Conservation (phyloP, 2,329 filamentous ascomycete species). For the Phoma sp. region DNA sequence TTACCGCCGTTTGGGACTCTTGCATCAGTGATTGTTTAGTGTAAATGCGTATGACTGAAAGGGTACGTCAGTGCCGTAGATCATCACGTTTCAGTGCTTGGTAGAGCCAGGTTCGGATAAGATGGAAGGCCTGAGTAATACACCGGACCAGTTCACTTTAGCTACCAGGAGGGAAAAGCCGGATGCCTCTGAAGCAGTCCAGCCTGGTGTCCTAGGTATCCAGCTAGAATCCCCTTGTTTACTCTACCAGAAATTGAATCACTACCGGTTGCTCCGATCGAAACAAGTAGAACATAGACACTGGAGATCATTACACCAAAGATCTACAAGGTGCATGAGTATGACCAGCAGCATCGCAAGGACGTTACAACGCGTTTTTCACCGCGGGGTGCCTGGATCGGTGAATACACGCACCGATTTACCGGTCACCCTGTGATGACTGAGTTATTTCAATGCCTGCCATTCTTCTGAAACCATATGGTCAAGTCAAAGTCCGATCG, state of each 20-base stretch:
- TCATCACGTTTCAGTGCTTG: not conserved
- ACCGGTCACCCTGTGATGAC: slow-evolving; percentile 13
- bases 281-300: not conserved
- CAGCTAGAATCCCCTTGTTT: not conserved
- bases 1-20: not conserved
- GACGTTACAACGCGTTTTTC: not conserved
- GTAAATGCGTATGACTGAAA: not conserved
- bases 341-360: slow-evolving; percentile 4
- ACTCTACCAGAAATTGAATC: not conserved
- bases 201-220: not conserved
- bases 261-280: not conserved
- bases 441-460: not conserved
- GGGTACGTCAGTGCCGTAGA: not conserved
- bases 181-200: not conserved
- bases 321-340: slow-evolving; percentile 11
- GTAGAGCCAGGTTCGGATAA: slow-evolving; percentile 3
- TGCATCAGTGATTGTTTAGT: not conserved
- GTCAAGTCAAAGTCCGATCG: slow-evolving; percentile 24
- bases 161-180: not conserved
- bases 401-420: slow-evolving; percentile 24
- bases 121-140: not conserved
- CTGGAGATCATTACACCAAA: slow-evolving; percentile 4
- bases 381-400: slow-evolving; percentile 13
- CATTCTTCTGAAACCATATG: slow-evolving; percentile 13
- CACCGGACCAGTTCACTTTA: not conserved